Conservation (phyloP, 305 asterid species). For the Euphrasia arctica region DNA sequence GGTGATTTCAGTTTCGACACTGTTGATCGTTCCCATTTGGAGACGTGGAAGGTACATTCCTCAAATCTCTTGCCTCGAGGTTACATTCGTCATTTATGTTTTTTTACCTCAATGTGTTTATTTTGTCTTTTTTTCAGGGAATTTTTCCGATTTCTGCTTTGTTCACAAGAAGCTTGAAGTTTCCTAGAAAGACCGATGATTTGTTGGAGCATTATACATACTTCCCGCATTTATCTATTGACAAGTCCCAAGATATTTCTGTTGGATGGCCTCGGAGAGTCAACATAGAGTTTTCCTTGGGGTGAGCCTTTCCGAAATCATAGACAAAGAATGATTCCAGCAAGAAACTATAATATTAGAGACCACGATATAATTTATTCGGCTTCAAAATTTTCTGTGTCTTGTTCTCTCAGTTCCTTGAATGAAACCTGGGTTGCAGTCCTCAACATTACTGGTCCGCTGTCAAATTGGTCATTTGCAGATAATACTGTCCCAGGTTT, state of each 20-base stretch:
- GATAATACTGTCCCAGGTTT: conserved; percentile 72
- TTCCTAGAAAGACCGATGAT: conserved; percentile 53
- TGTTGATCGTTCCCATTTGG: conserved; percentile 44
- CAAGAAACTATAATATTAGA: too few species aligned
- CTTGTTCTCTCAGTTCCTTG: conserved; percentile 57
- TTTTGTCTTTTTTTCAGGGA: conserved; percentile 50
- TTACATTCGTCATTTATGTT: not conserved
- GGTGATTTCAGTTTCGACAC: conserved; percentile 51
- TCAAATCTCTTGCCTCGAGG: not conserved
- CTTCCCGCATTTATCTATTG: conserved; percentile 55
- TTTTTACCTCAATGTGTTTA: too few species aligned
- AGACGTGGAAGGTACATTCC: conserved; percentile 73
- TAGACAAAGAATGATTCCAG: too few species aligned
- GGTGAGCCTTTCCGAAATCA: conserved; percentile 43
- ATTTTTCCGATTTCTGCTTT: conserved; percentile 68
- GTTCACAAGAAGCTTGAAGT: conserved; percentile 77
- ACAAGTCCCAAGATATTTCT: conserved; percentile 32
- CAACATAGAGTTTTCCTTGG: conserved; percentile 68
- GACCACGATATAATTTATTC: not conserved
- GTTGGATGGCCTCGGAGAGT: conserved; percentile 64
- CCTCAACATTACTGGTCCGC: conserved; percentile 89
- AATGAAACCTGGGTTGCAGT: conserved; percentile 98
- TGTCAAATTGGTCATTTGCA: conserved; percentile 95
- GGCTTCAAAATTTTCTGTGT: conserved; percentile 1
- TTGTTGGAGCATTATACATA: conserved; percentile 42